Evolutionary conservation across 257 asterid species (phyloP), one percentile per base, ranked within the genome.

Genomic region (Primulina tabacum): DNA sequence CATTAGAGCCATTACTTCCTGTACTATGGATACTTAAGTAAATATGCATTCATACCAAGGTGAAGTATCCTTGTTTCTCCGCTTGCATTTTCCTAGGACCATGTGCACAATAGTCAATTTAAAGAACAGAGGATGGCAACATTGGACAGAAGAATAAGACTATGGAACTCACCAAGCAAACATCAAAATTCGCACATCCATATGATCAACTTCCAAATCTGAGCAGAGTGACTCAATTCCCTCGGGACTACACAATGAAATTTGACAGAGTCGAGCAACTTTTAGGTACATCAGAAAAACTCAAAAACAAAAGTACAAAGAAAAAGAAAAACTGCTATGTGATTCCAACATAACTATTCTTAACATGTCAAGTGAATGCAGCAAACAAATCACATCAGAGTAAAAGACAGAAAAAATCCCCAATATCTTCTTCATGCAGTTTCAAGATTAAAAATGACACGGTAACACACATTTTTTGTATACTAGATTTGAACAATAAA

Each of bases 11-110:
- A 67, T 28, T 6, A 62, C 18, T 50, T 62, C 66, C 56, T 30
- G 59, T 30, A 68, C 29, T 18, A 72, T 24, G 58, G 55, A 65
- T 50, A 30, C 64, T 30, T 47, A 20, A 50, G 64, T 21, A 9
- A 60, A 64, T 59, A 72, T 43, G 28, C 21, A 58, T 60, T 52
- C 85, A 72, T 81, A 92, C 98, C 92, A 82, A 78, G 73, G 96
- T 84, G 82, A 92, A 92, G 81, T 92, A 90, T 73, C 97, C 98
- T 79, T 92, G 98, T 76, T 81, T 90, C 82, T 86, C 82, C 7
- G 98, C 93, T 81, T 88, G 85, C 96, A 93, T 78, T 90, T 87
- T 93, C 97, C 98, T 92, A 74, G 69, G 56, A 75, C 47, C 68
- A 60, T 69, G 65, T 76, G 62, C 75, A 70, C 59, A 59, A 75